Conservation (phyloP, 164 flowering plant species). For the Chimonanthus salicifolius region DNA sequence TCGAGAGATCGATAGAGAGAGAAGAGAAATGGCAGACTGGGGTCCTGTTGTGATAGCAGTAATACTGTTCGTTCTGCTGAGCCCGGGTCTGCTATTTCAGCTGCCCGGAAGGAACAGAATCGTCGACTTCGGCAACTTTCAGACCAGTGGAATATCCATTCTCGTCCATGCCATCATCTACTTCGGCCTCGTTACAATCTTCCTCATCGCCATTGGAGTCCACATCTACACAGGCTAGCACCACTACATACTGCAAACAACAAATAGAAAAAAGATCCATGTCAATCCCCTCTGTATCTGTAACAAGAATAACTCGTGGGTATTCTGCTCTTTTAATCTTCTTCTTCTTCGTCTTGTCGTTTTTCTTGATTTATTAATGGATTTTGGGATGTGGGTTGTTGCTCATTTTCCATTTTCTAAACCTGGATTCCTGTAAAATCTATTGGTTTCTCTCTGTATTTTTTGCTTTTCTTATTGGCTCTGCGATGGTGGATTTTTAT, state of each 20-base stretch:
- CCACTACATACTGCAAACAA: too few species aligned
- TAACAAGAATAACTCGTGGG: background rate
- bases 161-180: constrained; percentile 48
- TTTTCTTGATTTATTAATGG: background rate
- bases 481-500: too few species aligned
- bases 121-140: constrained; percentile 47
- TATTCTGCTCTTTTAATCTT: background rate
- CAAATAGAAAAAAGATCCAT: too few species aligned
- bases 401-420: too few species aligned
- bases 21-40: constrained; percentile 47
- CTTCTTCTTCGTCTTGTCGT: background rate
- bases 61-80: constrained; percentile 51
- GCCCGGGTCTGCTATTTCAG: constrained; percentile 59
- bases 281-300: too few species aligned
- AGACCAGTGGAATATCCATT: constrained; percentile 53
- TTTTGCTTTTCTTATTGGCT: background rate
- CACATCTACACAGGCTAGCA: constrained; percentile 35
- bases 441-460: background rate
- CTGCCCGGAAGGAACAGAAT: constrained; percentile 40
- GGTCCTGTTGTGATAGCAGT: constrained; percentile 56
- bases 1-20: constrained; percentile 1
- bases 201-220: constrained; percentile 19
- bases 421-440: background rate
- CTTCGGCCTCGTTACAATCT: constrained; percentile 50
- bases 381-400: background rate